Base-by-base conservation (phyloP, 352 stramenopile genomes). In the Phytophthora palmivora region DNA sequence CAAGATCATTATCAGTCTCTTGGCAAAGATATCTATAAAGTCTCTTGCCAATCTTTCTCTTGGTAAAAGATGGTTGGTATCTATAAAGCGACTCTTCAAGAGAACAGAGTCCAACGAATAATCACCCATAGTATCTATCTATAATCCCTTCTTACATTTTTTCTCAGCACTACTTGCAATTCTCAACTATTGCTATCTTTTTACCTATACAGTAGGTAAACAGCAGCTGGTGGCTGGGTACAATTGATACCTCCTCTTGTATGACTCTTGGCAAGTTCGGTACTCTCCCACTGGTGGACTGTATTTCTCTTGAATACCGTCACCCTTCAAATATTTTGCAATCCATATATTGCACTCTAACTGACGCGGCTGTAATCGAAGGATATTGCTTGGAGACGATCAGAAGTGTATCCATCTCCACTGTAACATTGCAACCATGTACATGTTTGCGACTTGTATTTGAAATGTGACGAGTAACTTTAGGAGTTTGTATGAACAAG, bases 351-450 rank as follows among this genome's bases (percentile, higher is more conserved):
- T 50, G 14, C 10, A 18, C 9, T 30, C 1, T 9, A 46, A 30
- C 39, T 16, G 1, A 8, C 34, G 51, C 52, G 52, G 52, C 30
- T 52, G 19, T 60, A 60, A 21, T 18, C 10, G 32, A 45, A 49
- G 43, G 33, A 18, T 12, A 10, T 44, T 44, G n/a, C n/a, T n/a
- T n/a, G n/a, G n/a, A 37, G 36, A 63, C 43, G 44, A 48, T 63
- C 46, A 61, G 39, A 61, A 53, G 33, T 71, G 62, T 62, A 62
- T 55, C 41, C 33, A 70, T 66, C 3, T 64, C 6, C 16, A 50
- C 45, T 68, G 48, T 39, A 56, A 52, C 57, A 34, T 30, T 9
- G n/a, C n/a, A n/a, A n/a, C n/a, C n/a, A n/a, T n/a, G n/a, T n/a
- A n/a, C n/a, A n/a, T n/a, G n/a, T n/a, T n/a, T n/a, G n/a, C n/a